A percentile compares a stretch with the other conserved stretches of the same genome.
phyloP scores from a whole-genome alignment of 2,329 filamentous ascomycete species.

The Shiraia sp. region DNA sequence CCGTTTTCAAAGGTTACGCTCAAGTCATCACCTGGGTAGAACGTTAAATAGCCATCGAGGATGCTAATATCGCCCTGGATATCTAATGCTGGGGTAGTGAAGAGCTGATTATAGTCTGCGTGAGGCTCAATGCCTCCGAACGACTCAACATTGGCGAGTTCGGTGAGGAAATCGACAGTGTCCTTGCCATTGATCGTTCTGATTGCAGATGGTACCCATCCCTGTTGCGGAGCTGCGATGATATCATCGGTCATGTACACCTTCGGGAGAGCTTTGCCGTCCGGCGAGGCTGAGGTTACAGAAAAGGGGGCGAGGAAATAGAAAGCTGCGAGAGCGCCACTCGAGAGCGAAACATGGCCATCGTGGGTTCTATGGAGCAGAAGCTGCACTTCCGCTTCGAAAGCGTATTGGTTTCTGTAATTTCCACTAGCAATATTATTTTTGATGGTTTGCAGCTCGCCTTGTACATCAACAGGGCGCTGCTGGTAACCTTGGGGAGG shows the following conservation, averaged over 20 bases:
- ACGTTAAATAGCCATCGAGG: constrained; percentile 25
- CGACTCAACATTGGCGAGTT: constrained; percentile 33
- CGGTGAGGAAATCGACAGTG: constrained; percentile 24
- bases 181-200: constrained; percentile 32
- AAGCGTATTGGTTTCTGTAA: constrained; percentile 46
- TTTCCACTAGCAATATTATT: constrained; percentile 19
- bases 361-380: constrained; percentile 39
- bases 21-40: constrained; percentile 42
- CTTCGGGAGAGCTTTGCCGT: constrained; percentile 31
- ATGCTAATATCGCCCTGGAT: constrained; percentile 19
- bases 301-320: too few relatives aligned
- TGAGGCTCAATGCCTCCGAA: constrained; percentile 45
- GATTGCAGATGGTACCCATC: constrained; percentile 27
- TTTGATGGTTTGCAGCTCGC: constrained; percentile 32
- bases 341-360: constrained; percentile 31
- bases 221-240: constrained; percentile 20
- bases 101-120: constrained; percentile 48
- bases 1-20: constrained; percentile 32
- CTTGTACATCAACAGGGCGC: constrained; percentile 41
- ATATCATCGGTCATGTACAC: constrained; percentile 41
- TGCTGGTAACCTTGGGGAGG: constrained; percentile 49
- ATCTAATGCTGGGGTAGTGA: constrained; percentile 20
- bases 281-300: too few relatives aligned
- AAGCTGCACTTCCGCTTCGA: constrained; percentile 43
- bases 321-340: constrained; percentile 32